Base-by-base conservation (phyloP, 2,329 filamentous ascomycete genomes). In the Orbilia oligospora region DNA sequence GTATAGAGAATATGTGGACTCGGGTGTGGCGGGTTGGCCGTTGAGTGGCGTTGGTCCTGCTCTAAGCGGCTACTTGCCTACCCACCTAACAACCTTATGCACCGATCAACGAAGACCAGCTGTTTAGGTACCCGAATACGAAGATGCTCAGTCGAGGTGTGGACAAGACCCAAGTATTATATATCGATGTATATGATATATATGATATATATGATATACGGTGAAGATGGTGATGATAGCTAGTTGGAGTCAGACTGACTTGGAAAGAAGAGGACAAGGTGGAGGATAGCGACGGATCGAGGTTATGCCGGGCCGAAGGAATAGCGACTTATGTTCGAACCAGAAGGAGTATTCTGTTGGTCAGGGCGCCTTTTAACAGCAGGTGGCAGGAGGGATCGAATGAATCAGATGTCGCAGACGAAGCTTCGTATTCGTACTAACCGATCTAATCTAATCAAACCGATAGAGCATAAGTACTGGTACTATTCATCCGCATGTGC, bases 381-480 rank as follows among this genome's bases (percentile, higher is more conserved):
- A 58, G 53, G 22, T 18, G 22, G 53, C 16, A 58, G 53, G 22
- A 9, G 22, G 51, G 51, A 30, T 30, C 27, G 27, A n/a, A 53
- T 53, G 49, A 69, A 69, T 69, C 66, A 69, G 66, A 69, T 69
- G 66, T 69, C 66, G 51, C 66, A 58, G 36, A 36, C 1, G 18
- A 9, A 10, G n/a, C 44, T 18, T 48, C 18, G 46, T 49, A 49
- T 49, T 49, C 18, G 46, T n/a, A 49, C 20, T 20, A 22, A 9
- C n/a, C 36, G 3, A 30, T 3, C 27, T 30, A 6, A 30, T 30
- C 27, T 30, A 30, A 30, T 30, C 27, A 30, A 6, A 36, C 10
- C 33, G 8, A 30, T 30, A 30, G 8, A 8, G 30, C 3, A 30
- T 30, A 30, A 30, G 30, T 30, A 30, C 3, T 30, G 30, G 30